phyloP scores from a whole-genome alignment of 2,329 filamentous ascomycete genomes.

The Paecilomyces niveus region DNA sequence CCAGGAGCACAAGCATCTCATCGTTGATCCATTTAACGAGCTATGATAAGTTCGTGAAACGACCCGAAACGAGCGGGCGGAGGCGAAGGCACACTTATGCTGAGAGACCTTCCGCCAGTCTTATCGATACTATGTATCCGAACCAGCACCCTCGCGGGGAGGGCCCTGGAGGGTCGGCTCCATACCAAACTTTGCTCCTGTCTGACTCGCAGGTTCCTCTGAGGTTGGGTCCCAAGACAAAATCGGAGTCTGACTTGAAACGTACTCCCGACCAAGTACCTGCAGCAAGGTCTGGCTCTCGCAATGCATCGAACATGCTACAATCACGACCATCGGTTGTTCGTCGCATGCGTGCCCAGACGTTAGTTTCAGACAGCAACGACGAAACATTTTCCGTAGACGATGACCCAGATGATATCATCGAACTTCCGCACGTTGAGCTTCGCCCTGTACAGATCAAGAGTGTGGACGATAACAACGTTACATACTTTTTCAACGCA shows the following conservation, averaged over 20 bases:
- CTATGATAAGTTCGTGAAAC: constrained; percentile 12
- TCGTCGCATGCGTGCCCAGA: constrained; percentile 17
- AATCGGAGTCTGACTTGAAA: constrained; percentile 8
- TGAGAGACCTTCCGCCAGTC: constrained; percentile 24
- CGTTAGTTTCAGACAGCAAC: constrained; percentile 15
- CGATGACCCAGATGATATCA: constrained; percentile 28
- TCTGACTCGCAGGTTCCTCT: constrained; percentile 1
- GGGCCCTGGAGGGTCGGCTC: neutral
- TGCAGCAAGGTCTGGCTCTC: neutral
- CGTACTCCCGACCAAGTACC: constrained; percentile 25
- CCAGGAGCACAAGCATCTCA: constrained; percentile 22
- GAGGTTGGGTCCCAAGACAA: constrained; percentile 6
- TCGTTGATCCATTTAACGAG: constrained; percentile 13
- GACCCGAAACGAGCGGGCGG: constrained; percentile 14
- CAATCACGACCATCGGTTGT: neutral
- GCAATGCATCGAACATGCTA: neutral
- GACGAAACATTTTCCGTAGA: constrained; percentile 14
- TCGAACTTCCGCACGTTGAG: constrained; percentile 19
- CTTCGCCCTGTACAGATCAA: constrained; percentile 21
- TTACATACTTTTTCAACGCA: constrained; percentile 22
- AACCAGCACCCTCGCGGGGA: constrained; percentile 2
- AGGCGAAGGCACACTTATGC: constrained; percentile 35
- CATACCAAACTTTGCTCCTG: neutral
- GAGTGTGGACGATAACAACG: constrained; percentile 27
- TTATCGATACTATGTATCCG: constrained; percentile 17